Evolutionary conservation across 2,329 filamentous ascomycete genomes (phyloP).

Genomic region (Pezicula rhizophila): DNA sequence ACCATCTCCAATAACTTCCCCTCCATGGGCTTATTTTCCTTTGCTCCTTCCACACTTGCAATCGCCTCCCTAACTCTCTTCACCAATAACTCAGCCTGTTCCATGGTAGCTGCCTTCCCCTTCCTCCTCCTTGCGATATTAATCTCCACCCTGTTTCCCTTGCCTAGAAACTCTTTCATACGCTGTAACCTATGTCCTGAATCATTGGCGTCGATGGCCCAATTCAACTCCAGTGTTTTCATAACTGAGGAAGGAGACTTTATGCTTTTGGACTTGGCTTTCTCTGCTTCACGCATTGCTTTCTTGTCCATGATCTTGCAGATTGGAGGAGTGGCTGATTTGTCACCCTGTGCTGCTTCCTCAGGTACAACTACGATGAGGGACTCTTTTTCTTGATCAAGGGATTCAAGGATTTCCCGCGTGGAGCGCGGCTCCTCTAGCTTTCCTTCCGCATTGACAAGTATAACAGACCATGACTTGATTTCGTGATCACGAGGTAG

Average conservation of each 20-base stretch:
- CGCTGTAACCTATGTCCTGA: constrained; percentile 64
- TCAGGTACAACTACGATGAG: constrained; percentile 42
- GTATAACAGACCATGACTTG: constrained; percentile 32
- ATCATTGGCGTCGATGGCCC: constrained; percentile 76
- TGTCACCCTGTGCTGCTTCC: constrained; percentile 5
- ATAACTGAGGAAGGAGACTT: constrained; percentile 35
- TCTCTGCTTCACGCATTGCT: constrained; percentile 38
- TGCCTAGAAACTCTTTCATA: constrained; percentile 62
- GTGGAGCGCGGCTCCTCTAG: constrained; percentile 29
- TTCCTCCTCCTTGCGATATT: constrained; percentile 61
- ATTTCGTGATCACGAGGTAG: constrained; percentile 44
- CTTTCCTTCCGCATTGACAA: constrained; percentile 32
- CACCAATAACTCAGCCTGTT: constrained; percentile 57
- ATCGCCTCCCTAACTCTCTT: constrained; percentile 37
- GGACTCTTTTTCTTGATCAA: constrained; percentile 44
- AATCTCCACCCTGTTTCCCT: constrained; percentile 72
- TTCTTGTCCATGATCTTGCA: constrained; percentile 65
- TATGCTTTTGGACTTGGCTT: constrained; percentile 37
- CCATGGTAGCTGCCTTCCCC: constrained; percentile 50
- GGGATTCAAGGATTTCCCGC: constrained; percentile 31
- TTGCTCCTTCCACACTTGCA: constrained; percentile 30
- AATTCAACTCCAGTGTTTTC: constrained; percentile 87
- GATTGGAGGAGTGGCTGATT: constrained; percentile 41
- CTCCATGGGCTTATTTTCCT: constrained; percentile 38
- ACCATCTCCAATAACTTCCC: constrained; percentile 39